Base-by-base conservation (phyloP, 2,329 filamentous ascomycete species). In the Emergomyces africanus region DNA sequence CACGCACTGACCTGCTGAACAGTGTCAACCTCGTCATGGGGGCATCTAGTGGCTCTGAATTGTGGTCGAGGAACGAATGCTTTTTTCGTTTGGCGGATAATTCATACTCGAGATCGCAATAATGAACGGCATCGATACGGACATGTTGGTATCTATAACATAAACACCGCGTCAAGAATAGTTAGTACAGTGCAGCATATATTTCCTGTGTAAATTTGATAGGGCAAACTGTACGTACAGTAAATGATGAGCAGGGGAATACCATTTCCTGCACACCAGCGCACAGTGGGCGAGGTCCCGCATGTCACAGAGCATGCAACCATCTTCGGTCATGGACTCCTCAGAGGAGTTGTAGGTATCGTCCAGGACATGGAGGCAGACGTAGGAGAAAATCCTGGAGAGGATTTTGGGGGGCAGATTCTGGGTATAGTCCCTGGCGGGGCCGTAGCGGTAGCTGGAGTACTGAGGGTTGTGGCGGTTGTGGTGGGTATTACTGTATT, bases 301-400 rank as follows among this genome's bases (percentile, higher is more conserved):
- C 77, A 94, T 81, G 75, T 96, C 90, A 76, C 92, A 97, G 65
- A 95, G 84, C 88, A 94, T 92, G 76, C 92, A 97, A 59, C 84
- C 85, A 75, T 90, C 85, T 65, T 87, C 86, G 55, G 84, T 81
- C 64, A 87, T 84, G 61, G 87, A 89, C 67, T 88, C 82, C 76
- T 97, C 92, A 68, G 88, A 92, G 48, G 85, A 85, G 64, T 89
- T 86, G 72, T 94, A 95, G 61, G 81, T 85, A 69, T 85, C 79
- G 73, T 97, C 91, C 58, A 77, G 75, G 41, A 84, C 78, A 73
- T 97, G 92, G 8, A 91, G 91, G 67, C 91, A 96, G 59, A 96
- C 85, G 65, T 84, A 84, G 66, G 81, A 75, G 71, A 96, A 92
- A 69, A 96, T 91, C 69, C 82, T 83, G 64, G 83, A 79, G 60